Base-by-base conservation (phyloP, 331 rosid genomes). In the Quercus tomentella region DNA sequence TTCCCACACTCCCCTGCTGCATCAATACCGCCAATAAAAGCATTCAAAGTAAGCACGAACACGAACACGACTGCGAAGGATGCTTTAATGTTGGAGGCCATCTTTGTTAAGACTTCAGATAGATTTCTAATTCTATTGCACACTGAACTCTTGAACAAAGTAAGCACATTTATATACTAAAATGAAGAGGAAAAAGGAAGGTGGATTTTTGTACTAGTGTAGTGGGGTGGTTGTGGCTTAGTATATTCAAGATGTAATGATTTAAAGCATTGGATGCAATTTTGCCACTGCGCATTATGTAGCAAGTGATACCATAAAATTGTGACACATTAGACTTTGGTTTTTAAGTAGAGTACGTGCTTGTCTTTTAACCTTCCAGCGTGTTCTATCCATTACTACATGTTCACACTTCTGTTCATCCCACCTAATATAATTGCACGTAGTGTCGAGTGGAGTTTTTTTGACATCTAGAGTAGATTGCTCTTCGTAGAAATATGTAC, bases 171-270 rank as follows among this genome's bases (percentile, higher is more conserved):
- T 80, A 79, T 84, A 88, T 86, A 81, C 26, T 63, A 45, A 66
- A 51, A 77, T 49, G 41, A 37, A 67, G 75, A 37, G 55, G 49
- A 41, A 68, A 79, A 75, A 20, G 83, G 56, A 33, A 30, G 1
- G 6, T 11, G 55, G 72, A 4, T 18, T 77, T 78, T 78, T 51
- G 81, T 3, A 43, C 3, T 88, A 92, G 97, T 92, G 97, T 88
- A 92, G 97, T 92, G 97, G 81, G 93, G 97, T 90, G 97, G 94
- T 85, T 92, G 97, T 79, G 86, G 77, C 71, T 49, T 82, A 21
- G 58, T 78, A 76, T 85, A 35, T 88, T 92, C 93, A 82, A 83
- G 43, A 25, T 52, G 84, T 60, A 82, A 89, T 89, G 77, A 91
- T 92, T 63, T 52, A 0, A 37, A 70, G 61, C 52, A 6, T 58